A percentile compares a stretch with the other conserved stretches of the same genome.
Evolutionary conservation across 1,139 yeast species (phyloP).

Genomic region (Debaryomyces coudertii): DNA sequence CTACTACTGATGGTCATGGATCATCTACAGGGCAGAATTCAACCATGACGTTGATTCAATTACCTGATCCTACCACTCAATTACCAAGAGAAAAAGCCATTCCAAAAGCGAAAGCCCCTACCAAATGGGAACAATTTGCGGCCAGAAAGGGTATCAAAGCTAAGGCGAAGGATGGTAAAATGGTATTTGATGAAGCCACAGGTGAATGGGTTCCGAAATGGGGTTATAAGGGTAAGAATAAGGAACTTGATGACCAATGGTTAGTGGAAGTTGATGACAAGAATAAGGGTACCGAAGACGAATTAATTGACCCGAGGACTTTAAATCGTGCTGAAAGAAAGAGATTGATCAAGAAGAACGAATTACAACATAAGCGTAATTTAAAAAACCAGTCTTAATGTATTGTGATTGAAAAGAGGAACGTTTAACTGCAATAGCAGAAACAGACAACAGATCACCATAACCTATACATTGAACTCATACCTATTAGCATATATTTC

Average conservation of each 20-base stretch:
- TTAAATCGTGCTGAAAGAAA: conserved; percentile 82
- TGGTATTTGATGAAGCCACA: conserved; percentile 84
- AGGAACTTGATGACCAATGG: conserved; percentile 89
- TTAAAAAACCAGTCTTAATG: conserved; percentile 39
- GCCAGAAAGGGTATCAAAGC: conserved; percentile 91
- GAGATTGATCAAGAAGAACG: conserved; percentile 82
- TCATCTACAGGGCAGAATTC: conserved; percentile 67
- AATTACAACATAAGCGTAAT: conserved; percentile 84
- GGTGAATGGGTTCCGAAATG: conserved; percentile 98
- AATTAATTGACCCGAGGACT: conserved; percentile 83
- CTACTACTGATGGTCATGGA: conserved; percentile 74
- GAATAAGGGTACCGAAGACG: conserved; percentile 65
- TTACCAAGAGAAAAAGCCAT: conserved; percentile 95
- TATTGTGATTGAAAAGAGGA: neutral
- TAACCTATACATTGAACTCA: neutral
- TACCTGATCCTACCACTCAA: conserved; percentile 82
- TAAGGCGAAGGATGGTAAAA: conserved; percentile 87
- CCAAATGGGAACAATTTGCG: conserved; percentile 98
- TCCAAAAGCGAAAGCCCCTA: conserved; percentile 88
- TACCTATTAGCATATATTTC: conserved; percentile 2
- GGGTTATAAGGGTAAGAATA: conserved; percentile 96
- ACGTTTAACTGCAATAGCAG: neutral
- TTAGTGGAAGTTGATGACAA: conserved; percentile 89
- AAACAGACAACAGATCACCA: neutral
- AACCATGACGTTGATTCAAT: conserved; percentile 76